Base-by-base conservation (phyloP, 2,329 filamentous ascomycete species). In the Aschersonia sp. region DNA sequence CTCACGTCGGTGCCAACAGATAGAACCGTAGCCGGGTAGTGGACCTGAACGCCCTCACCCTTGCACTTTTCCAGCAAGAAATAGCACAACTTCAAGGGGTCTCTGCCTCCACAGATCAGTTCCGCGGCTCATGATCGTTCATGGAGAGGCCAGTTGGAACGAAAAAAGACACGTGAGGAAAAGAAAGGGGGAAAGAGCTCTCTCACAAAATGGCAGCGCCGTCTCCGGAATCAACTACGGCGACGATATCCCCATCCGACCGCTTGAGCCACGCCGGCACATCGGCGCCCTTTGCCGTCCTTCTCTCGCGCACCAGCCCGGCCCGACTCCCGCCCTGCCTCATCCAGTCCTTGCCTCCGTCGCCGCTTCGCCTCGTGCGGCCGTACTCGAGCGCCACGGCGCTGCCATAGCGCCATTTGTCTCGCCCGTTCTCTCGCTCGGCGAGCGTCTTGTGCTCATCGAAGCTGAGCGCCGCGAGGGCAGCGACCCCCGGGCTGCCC, bases 381-480 rank as follows among this genome's bases (percentile, higher is more conserved):
- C 11, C 40, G 40, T 42, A 42, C 6, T 22, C 14, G 9, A 42
- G 40, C 40, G 40, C 40, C 40, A 42, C 40, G 9, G n/a, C 14
- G 9, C 14, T 42, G 4, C 66, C 54, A 48, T 73, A 76, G 1
- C 67, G 65, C 73, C 72, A 76, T 47, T 66, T 73, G 53, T 70
- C 61, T 2, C 63, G 60, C 1, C 84, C 85, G 49, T 70, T 66
- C 51, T 84, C 59, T 45, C 73, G 58, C 32, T 73, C 70, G 0
- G 85, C 82, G 10, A 89, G 71, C 42, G 73, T 64, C 52, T 69
- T 69, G 62, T 90, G 85, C 46, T 87, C 71, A 5, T 72, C 71
- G 57, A 85, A 90, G 41, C 81, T 85, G 10, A 89, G 68, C 1
- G 70, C 71, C 6, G 78, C 85, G 1, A 89, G 69, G 0, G 71